Base-by-base conservation (phyloP, 306 rosid genomes). In the Acacia confusa region DNA sequence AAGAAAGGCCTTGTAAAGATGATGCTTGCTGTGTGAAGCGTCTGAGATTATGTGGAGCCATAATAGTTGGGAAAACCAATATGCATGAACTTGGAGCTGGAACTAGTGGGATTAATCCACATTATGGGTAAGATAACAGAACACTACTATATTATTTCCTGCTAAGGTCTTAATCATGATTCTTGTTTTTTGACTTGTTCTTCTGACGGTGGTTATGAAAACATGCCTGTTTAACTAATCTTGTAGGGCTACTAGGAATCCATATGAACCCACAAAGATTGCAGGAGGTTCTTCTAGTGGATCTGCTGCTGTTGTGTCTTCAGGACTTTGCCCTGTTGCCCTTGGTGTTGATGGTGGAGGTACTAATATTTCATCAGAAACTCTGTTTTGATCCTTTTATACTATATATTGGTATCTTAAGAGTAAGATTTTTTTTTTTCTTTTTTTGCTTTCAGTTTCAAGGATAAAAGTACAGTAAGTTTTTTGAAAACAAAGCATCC, bases 291-390 rank as follows among this genome's bases (percentile, higher is more conserved):
- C 97, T 80, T 95, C 97, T 30, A 89, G 99, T 82, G 97, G 99
- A 85, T 95, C 99, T 79, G 99, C 99, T 63, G 89, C 97, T 12
- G 94, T 93, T 52, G 97, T 93, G 53, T 92, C 97, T 70, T 91
- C 99, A 28, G 97, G 99, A 79, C 82, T 95, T 72, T 95, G 99
- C 85, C 99, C 97, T 70, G 94, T 87, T 75, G 88, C 99, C 74
- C 91, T 95, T 63, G 99, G 99, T 69, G 99, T 95, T 82, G 99
- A 95, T 70, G 97, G 99, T 38, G 99, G 99, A 92, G 99, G 99
- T 92, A 91, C 32, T 40, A 61, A 70, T 67, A 16, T 19, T 67
- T 34, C 16, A 64, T 64, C 70, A 19, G 28, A 55, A 55, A 20
- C 61, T 55, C 25, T 55, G 61, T 55, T 19, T 55, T 2, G 0